Conservation (phyloP, 2,329 filamentous ascomycete species). For the Pseudogymnoascus sp. region DNA sequence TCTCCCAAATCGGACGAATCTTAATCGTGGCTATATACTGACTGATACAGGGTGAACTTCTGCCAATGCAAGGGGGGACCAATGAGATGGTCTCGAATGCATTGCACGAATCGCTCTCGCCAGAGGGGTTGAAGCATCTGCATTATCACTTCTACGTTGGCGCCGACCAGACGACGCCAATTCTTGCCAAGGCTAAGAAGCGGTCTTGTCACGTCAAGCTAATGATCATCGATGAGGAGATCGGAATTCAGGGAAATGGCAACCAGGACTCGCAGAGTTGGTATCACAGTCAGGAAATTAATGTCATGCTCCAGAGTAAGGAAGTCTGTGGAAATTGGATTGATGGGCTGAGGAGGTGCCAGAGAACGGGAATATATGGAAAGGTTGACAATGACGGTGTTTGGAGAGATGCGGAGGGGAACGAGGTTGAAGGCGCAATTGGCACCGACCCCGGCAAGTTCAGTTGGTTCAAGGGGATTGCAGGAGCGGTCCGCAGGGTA, state of each 20-base stretch:
- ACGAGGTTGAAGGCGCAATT: conserved; percentile 42
- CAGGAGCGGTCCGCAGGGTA: conserved; percentile 52
- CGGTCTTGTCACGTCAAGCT: conserved; percentile 72
- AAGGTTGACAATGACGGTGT: conserved; percentile 49
- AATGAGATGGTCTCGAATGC: conserved; percentile 63
- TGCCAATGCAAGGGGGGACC: conserved; percentile 68
- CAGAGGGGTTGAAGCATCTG: conserved; percentile 41
- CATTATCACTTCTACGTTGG: conserved; percentile 65
- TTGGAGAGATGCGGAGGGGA: conserved; percentile 49
- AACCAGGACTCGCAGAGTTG: conserved; percentile 78
- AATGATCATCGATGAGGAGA: conserved; percentile 61
- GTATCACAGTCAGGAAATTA: conserved; percentile 72
- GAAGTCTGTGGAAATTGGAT: conserved; percentile 57
- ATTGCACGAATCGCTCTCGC: conserved; percentile 48
- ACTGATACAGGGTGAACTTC: conserved; percentile 54
- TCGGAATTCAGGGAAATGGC: conserved; percentile 67
- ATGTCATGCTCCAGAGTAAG: conserved; percentile 63
- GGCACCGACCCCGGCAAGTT: conserved; percentile 48
- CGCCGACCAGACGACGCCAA: conserved; percentile 63
- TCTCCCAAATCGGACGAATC: background rate
- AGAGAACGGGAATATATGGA: conserved; percentile 59
- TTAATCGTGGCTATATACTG: conserved; percentile 5
- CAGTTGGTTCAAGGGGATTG: conserved; percentile 50
- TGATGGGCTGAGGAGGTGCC: conserved; percentile 54
- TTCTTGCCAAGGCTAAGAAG: conserved; percentile 58